Conservation (phyloP, 192 early-diverging fungal genomes). For the Linnemannia zychae region DNA sequence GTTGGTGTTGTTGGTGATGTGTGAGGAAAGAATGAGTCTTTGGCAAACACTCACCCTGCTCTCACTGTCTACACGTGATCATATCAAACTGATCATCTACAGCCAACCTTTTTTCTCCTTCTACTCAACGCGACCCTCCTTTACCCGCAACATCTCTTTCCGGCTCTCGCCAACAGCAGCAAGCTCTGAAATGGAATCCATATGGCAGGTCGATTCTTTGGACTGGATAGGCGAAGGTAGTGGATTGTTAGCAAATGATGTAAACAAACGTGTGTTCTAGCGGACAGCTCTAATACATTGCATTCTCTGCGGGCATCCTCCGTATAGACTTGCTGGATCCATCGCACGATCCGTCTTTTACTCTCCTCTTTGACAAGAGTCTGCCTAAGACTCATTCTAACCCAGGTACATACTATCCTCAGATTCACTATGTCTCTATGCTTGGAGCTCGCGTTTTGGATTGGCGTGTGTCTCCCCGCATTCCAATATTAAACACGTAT, state of each 20-base stretch:
- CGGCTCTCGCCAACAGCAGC: not conserved
- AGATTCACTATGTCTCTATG: not conserved
- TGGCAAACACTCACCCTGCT: not conserved
- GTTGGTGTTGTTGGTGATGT: not conserved
- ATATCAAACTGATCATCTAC: not conserved
- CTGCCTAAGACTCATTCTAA: not conserved
- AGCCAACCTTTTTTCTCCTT: not conserved
- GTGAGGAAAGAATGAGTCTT: not conserved
- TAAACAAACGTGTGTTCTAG: not conserved
- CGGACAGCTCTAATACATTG: not conserved
- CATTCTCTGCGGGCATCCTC: too few relatives aligned
- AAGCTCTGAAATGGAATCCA: not conserved
- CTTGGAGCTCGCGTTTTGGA: not conserved
- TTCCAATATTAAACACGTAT: not conserved
- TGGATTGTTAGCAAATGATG: not conserved
- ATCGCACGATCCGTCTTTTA: not conserved
- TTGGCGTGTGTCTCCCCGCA: not conserved
- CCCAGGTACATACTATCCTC: not conserved
- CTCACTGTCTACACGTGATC: not conserved
- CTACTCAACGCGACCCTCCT: too few relatives aligned
- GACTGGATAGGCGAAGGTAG: not conserved
- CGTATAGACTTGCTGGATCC: not conserved
- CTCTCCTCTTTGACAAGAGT: not conserved
- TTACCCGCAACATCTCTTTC: too few relatives aligned
- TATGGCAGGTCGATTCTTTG: not conserved